A percentile compares a stretch with the other conserved stretches of the same genome.
phyloP scores from a whole-genome alignment of 2,329 filamentous ascomycete genomes.

The Alternaria tenuissima region DNA sequence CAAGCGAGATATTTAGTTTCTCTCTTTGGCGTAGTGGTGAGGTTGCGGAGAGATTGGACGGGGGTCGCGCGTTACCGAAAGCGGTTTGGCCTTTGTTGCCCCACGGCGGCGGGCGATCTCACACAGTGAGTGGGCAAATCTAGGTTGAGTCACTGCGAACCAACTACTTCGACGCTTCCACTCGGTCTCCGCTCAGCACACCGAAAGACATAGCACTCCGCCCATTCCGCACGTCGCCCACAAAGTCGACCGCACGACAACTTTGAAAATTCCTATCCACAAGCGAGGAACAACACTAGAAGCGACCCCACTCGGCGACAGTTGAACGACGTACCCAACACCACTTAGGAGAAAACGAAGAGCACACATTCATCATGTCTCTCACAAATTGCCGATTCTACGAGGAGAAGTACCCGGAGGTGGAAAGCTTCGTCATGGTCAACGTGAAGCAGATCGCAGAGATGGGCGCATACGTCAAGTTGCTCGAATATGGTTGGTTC shows the following conservation, averaged over 20 bases:
- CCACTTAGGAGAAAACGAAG: conserved; percentile 17
- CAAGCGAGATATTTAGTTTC: too few species aligned
- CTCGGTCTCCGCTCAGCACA: conserved; percentile 7
- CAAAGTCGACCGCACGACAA: neutral
- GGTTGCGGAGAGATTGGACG: neutral
- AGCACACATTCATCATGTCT: conserved; percentile 72
- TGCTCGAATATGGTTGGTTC: conserved; percentile 79
- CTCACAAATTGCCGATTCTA: conserved; percentile 97
- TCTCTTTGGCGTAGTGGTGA: too few species aligned
- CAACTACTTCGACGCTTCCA: conserved; percentile 9
- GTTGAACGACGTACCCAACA: conserved; percentile 12
- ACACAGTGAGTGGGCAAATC: conserved; percentile 37
- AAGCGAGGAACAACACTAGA: conserved; percentile 1
- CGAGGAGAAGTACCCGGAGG: conserved; percentile 96
- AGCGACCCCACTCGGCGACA: conserved; percentile 13
- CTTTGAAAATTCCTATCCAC: neutral
- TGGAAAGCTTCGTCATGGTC: conserved; percentile 99
- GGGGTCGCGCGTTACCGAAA: conserved; percentile 4
- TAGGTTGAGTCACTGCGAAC: conserved; percentile 31
- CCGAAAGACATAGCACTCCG: neutral
- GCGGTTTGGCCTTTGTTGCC: conserved; percentile 9
- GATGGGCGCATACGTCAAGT: conserved; percentile 99
- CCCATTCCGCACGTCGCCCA: neutral
- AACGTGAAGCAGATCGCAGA: conserved; percentile 99
- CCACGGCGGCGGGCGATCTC: conserved; percentile 26